These are phyloP conservation scores for Ogataea ganodermae DNA, from an alignment of 805 yeast genomes.

Conservation along the genomic window DNA sequence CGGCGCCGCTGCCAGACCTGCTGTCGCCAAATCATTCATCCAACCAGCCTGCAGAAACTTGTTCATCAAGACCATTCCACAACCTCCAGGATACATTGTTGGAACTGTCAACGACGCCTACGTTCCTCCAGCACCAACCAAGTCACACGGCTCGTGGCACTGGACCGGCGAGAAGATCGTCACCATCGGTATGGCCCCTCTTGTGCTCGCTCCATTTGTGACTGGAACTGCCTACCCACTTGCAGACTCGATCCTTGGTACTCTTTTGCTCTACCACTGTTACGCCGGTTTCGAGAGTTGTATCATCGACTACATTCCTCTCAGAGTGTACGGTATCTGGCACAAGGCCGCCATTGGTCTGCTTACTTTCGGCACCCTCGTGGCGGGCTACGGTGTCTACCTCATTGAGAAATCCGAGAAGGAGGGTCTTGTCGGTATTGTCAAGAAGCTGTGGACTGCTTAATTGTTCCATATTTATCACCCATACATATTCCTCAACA, in stretches of 20 bases:
- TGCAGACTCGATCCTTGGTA: conserved; percentile 57
- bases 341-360: conserved; percentile 62
- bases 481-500: conserved; percentile 3
- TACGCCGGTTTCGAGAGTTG: conserved; percentile 75
- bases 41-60: conserved; percentile 21
- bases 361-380: conserved; percentile 61
- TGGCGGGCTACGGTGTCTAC: conserved; percentile 72
- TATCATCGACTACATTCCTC: conserved; percentile 77
- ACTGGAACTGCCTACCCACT: conserved; percentile 54
- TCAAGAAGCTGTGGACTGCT: conserved; percentile 38
- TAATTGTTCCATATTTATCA: conserved; percentile 12
- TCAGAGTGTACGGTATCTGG: conserved; percentile 67
- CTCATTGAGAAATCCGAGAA: conserved; percentile 64
- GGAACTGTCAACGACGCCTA: conserved; percentile 76
- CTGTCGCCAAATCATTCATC: conserved; percentile 7
- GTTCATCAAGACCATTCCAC: conserved; percentile 40
- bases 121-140: conserved; percentile 57
- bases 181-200: conserved; percentile 63
- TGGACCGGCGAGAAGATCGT: conserved; percentile 72
- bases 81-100: conserved; percentile 72
- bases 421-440: conserved; percentile 57
- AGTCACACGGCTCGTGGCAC: conserved; percentile 67
- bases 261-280: conserved; percentile 61
- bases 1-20: conserved; percentile 12
- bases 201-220: conserved; percentile 60